Base-by-base conservation (phyloP, 192 early-diverging fungal genomes). In the Backusella tuberculispora region DNA sequence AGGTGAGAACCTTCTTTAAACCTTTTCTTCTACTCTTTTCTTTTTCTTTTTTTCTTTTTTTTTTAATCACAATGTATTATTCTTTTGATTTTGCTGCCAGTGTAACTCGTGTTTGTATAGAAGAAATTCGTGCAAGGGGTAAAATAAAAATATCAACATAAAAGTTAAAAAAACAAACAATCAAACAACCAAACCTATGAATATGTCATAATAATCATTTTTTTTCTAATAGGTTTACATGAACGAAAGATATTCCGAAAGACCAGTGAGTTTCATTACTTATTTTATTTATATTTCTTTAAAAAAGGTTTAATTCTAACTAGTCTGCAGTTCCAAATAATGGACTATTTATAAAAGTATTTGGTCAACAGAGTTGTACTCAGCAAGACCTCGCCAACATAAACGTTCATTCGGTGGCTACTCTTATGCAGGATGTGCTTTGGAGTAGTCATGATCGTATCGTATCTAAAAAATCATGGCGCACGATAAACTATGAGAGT, bases 401-500 rank as follows among this genome's bases (percentile, higher is more conserved):
- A 24, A 71, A 67, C 65, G 72, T 79, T 44, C 72, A 79, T 43
- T 70, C 74, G 8, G 70, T 79, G 17, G 78, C 78, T 13, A 79
- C 78, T 6, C 45, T 79, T 37, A 74, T 79, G 73, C 74, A 75
- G 43, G 78, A 75, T 68, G 74, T 75, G 9, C 74, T 79, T 21
- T 75, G 73, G 78, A 40, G 74, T 24, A 75, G 74, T 46, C 73
- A 71, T 21, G 73, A 79, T 17, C 53, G 78, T 5, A 79, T 79
- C 38, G 53, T 79, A 44, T 67, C 78, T 26, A 74, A 75, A 60
- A 79, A 79, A 53, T 44, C 69, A 26, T 79, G 78, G 78, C 69
- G 78, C 19, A 71, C 34, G 15, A 79, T 79, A 29, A 79, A 79
- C 56, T 79, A 79, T 60, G 69, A 79, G 26, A 79, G 78, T 79